Percentiles rank a stretch among this genome's conserved stretches.
Evolutionary conservation across 306 rosid genomes (phyloP).

Genomic region (Aeschynomene evenia): DNA sequence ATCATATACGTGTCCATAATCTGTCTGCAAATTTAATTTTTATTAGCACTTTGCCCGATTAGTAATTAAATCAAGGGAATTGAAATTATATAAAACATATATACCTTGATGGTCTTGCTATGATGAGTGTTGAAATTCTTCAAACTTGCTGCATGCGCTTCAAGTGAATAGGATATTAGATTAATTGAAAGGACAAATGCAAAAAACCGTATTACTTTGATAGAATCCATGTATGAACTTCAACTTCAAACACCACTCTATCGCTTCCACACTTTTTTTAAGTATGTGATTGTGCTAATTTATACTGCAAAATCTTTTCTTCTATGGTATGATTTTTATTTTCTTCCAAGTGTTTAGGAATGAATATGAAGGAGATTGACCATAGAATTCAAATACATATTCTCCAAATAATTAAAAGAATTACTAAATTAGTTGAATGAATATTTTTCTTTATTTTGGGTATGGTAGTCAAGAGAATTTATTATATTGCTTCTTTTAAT

Average conservation of each 20-base stretch:
- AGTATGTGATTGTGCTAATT: neutral
- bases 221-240: neutral
- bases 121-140: neutral
- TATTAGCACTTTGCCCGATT: too few relatives aligned
- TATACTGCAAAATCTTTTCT: too few relatives aligned
- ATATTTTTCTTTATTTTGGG: neutral
- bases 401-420: neutral
- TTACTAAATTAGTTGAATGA: neutral
- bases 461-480: neutral
- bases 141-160: neutral
- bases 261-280: neutral
- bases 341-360: too few relatives aligned
- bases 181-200: neutral
- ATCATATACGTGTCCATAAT: constrained; percentile 22
- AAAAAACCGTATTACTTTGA: neutral
- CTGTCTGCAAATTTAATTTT: neutral
- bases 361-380: neutral
- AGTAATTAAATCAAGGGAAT: too few relatives aligned
- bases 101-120: neutral
- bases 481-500: neutral
- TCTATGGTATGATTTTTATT: too few relatives aligned
- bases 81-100: too few relatives aligned
- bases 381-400: too few relatives aligned
- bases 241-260: neutral
- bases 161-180: neutral